Percentiles rank a stretch among this genome's conserved stretches.
Conservation (phyloP, 1,139 yeast species). For the Taphrina deformans region DNA sequence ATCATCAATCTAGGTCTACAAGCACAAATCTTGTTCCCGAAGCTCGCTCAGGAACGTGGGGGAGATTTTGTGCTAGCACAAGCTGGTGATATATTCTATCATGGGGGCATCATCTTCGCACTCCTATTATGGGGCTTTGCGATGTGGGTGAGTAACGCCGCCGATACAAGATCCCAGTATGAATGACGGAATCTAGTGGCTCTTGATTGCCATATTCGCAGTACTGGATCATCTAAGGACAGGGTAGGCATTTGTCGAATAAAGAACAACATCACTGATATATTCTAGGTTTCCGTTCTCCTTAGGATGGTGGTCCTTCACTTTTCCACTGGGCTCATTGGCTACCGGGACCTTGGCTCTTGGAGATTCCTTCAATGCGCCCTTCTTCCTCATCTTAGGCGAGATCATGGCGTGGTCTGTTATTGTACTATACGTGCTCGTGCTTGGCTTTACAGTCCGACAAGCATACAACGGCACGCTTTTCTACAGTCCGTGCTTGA, state of each 20-base stretch:
- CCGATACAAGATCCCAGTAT: too few relatives aligned
- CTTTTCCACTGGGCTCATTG: conserved; percentile 25
- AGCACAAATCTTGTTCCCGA: conserved; percentile 5
- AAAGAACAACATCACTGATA: not conserved
- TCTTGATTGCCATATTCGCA: conserved; percentile 29
- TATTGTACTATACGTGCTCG: conserved; percentile 16
- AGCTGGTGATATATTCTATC: conserved; percentile 16
- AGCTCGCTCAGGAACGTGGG: not conserved
- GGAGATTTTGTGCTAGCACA: conserved; percentile 6
- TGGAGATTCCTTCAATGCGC: conserved; percentile 9
- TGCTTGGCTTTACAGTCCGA: conserved; percentile 15
- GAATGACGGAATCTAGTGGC: not conserved
- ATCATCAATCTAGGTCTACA: conserved; percentile 25
- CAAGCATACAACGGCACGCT: conserved; percentile 28
- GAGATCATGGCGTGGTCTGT: conserved; percentile 32
- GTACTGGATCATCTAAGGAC: conserved; percentile 26
- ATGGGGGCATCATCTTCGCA: conserved; percentile 9
- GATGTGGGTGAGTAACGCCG: conserved; percentile 22
- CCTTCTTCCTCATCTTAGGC: conserved; percentile 20
- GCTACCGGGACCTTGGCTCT: conserved; percentile 28
- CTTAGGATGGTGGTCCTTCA: conserved; percentile 32
- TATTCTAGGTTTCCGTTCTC: conserved; percentile 22
- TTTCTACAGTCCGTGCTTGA: conserved; percentile 24
- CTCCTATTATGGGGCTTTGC: conserved; percentile 28
- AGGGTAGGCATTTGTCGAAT: not conserved